Evolutionary conservation across 1,284 basidiomycete species (phyloP).

Genomic region (Farysia itapuensis): DNA sequence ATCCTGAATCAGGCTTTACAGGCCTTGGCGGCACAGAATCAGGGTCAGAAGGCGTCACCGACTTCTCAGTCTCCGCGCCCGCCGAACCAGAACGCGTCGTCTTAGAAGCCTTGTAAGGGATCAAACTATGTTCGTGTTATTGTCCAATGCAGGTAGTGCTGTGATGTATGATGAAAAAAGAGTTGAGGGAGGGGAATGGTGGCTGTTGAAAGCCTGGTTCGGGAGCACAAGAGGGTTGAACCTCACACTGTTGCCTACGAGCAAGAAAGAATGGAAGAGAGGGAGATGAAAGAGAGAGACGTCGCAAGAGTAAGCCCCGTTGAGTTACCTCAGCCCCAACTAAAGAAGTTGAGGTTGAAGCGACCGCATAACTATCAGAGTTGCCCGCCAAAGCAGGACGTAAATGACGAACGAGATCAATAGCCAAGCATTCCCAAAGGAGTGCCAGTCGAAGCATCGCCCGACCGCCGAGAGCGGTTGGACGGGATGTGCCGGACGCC

Average conservation of each 20-base stretch:
- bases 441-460: too few relatives aligned
- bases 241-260: too few relatives aligned
- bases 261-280: not conserved
- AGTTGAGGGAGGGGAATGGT: constrained; percentile 1
- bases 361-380: constrained; percentile 49
- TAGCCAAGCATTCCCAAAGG: not conserved
- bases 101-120: too few relatives aligned
- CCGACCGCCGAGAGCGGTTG: too few relatives aligned
- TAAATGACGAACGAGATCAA: constrained; percentile 39
- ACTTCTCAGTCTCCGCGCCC: too few relatives aligned
- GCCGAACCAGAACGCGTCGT: too few relatives aligned
- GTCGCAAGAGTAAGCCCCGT: constrained; percentile 48
- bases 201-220: constrained; percentile 32
- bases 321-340: constrained; percentile 20
- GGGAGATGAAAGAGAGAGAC: constrained; percentile 18
- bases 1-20: constrained; percentile 33
- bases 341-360: constrained; percentile 1
- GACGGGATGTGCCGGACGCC: too few relatives aligned
- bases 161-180: not conserved
- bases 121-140: too few relatives aligned
- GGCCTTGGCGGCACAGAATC: constrained; percentile 24
- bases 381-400: too few relatives aligned
- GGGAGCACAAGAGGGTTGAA: not conserved
- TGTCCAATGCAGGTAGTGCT: not conserved
- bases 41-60: too few relatives aligned